Evolutionary conservation across 805 yeast genomes (phyloP).

Genomic region (Candida montana): DNA sequence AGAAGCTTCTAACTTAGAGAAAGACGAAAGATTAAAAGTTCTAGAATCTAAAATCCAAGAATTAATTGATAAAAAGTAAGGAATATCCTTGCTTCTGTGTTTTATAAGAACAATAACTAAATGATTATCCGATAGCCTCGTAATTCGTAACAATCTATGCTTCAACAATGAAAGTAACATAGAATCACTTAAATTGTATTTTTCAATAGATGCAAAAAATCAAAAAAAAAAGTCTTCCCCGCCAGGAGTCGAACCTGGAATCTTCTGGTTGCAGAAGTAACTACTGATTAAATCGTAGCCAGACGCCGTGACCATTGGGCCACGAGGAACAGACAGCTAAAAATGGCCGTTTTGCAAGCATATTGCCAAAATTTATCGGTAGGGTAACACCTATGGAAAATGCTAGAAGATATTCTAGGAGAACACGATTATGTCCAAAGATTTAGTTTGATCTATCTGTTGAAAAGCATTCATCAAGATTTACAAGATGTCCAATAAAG

Average conservation of each 20-base stretch:
- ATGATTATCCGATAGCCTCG: too few relatives aligned
- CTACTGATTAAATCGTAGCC: conserved; percentile 51
- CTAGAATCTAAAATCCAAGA: conserved; percentile 60
- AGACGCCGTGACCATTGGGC: conserved; percentile 76
- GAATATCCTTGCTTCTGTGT: background rate
- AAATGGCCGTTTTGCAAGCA: background rate
- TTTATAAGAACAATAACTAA: background rate
- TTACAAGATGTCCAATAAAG: conserved; percentile 39
- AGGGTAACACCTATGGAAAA: background rate
- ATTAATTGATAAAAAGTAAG: conserved; percentile 36
- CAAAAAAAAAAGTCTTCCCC: conserved; percentile 27
- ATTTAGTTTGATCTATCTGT: too few relatives aligned
- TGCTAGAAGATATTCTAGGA: background rate
- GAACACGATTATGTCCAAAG: background rate
- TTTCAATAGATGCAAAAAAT: too few relatives aligned
- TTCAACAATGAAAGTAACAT: too few relatives aligned
- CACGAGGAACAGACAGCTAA: conserved; percentile 52
- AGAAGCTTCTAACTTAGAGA: conserved; percentile 49
- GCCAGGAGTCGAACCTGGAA: conserved; percentile 33
- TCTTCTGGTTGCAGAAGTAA: conserved; percentile 34
- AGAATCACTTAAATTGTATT: too few relatives aligned
- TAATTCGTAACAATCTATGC: too few relatives aligned
- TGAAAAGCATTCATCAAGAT: too few relatives aligned
- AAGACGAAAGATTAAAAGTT: conserved; percentile 53
- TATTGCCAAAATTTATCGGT: background rate